Conservation (phyloP, 192 early-diverging fungal species). For the Coemansia sp. region DNA sequence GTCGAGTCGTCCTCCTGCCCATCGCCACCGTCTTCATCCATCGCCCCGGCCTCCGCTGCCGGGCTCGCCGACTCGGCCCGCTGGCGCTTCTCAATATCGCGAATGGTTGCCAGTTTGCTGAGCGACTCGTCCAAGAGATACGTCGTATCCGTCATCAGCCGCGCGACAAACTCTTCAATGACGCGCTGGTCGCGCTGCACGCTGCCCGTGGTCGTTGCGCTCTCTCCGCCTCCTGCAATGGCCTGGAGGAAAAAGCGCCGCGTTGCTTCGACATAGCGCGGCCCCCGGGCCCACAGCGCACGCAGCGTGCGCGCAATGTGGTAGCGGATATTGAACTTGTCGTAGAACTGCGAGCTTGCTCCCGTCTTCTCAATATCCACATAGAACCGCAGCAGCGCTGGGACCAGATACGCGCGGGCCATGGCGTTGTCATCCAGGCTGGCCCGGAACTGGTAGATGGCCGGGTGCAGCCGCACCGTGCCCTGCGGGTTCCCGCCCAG, state of each 20-base stretch:
- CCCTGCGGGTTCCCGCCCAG: constrained; percentile 73
- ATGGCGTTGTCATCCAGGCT: constrained; percentile 70
- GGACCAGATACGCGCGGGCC: constrained; percentile 69
- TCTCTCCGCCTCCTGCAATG: neutral
- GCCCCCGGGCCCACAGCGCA: constrained; percentile 34
- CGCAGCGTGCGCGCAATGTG: constrained; percentile 91
- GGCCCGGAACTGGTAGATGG: constrained; percentile 45
- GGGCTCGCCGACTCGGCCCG: constrained; percentile 24
- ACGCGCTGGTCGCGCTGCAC: constrained; percentile 27
- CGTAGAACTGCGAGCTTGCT: constrained; percentile 88
- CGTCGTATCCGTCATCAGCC: constrained; percentile 93
- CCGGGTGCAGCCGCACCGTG: constrained; percentile 52
- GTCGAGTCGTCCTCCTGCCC: constrained; percentile 5
- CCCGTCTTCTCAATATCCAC: constrained; percentile 97
- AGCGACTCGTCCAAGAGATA: constrained; percentile 92
- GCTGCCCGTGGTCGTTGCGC: constrained; percentile 31
- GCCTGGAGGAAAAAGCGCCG: constrained; percentile 30
- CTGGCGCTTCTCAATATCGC: constrained; percentile 69
- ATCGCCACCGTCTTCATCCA: no score
- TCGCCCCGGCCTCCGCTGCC: neutral
- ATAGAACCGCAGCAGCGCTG: constrained; percentile 84
- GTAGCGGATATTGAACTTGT: constrained; percentile 98
- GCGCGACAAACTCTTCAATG: constrained; percentile 73
- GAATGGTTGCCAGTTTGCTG: constrained; percentile 79
- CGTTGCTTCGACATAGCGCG: constrained; percentile 29